A percentile compares a stretch with the other conserved stretches of the same genome.
Evolutionary conservation across 2,329 filamentous ascomycete genomes (phyloP).

Genomic region (Penicillium glabrum): DNA sequence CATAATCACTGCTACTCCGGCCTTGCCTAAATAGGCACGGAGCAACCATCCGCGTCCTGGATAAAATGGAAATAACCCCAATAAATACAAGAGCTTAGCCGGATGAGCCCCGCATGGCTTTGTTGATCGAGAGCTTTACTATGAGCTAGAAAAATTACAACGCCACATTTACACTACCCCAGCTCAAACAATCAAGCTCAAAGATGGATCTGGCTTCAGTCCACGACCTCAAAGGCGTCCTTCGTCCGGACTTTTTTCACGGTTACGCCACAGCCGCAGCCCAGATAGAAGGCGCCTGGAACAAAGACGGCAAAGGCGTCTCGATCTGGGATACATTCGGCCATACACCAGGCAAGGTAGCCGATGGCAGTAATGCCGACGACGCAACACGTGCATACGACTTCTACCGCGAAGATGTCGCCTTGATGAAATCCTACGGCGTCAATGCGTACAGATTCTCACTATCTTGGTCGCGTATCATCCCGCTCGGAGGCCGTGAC

Average conservation of each 20-base stretch:
- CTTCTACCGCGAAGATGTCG: conserved; percentile 69
- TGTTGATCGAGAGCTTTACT: not conserved
- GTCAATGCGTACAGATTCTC: conserved; percentile 77
- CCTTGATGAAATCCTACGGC: conserved; percentile 69
- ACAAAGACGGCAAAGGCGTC: conserved; percentile 71
- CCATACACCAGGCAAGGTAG: conserved; percentile 72
- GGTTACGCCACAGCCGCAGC: conserved; percentile 32
- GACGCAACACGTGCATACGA: conserved; percentile 81
- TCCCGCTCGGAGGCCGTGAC: conserved; percentile 72
- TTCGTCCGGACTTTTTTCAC: conserved; percentile 29
- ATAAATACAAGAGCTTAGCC: not conserved
- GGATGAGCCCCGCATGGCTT: not conserved
- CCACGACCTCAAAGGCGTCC: conserved; percentile 24
- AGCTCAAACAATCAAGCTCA: not conserved
- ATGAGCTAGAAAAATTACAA: not conserved
- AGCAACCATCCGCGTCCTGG: conserved; percentile 6
- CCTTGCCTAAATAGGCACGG: conserved; percentile 12
- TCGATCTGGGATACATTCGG: conserved; percentile 85
- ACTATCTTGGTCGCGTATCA: conserved; percentile 71
- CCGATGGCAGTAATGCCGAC: conserved; percentile 68
- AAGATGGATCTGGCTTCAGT: conserved; percentile 27
- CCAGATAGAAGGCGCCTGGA: conserved; percentile 73
- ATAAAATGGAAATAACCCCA: conserved; percentile 1
- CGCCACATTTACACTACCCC: not conserved
- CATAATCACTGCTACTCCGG: conserved; percentile 1